phyloP scores from a whole-genome alignment of 108 stramenopile genomes.

The Fistulifera pelliculosa region DNA sequence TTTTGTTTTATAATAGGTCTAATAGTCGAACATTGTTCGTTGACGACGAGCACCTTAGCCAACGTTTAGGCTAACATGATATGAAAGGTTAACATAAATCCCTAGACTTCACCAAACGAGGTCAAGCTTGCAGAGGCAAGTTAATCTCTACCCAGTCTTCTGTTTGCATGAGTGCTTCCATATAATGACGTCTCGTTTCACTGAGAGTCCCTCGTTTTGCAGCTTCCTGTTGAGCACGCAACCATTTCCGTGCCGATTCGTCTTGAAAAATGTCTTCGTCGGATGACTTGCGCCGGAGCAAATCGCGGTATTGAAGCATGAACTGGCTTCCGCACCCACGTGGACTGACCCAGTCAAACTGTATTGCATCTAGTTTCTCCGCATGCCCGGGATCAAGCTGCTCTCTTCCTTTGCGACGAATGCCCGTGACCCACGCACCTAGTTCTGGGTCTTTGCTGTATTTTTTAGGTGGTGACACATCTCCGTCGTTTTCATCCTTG shows the following conservation, averaged over 20 bases:
- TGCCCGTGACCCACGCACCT: constrained; percentile 80
- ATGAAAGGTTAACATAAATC: no score
- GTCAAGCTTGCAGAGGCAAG: no score
- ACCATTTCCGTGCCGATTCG: constrained; percentile 33
- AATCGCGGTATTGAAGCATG: constrained; percentile 55
- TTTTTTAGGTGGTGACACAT: constrained; percentile 64
- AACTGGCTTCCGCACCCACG: constrained; percentile 70
- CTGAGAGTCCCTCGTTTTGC: constrained; percentile 45
- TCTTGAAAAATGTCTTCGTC: constrained; percentile 19
- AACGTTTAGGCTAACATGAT: no score
- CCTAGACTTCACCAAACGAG: no score
- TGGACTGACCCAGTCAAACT: constrained; percentile 61
- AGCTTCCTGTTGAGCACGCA: constrained; percentile 45
- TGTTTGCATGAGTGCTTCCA: constrained; percentile 18
- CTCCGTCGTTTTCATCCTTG: constrained; percentile 24
- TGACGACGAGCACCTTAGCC: no score
- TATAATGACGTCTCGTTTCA: constrained; percentile 55
- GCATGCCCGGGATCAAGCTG: constrained; percentile 38
- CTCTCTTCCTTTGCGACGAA: constrained; percentile 44
- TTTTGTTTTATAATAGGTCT: no score
- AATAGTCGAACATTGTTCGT: no score
- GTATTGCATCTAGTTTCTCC: constrained; percentile 36
- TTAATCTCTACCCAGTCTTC: no score
- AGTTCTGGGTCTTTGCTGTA: constrained; percentile 67
- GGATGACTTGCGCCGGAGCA: constrained; percentile 18